phyloP scores from a whole-genome alignment of 345 rosid genomes.

The Hypericum androsaemum region DNA sequence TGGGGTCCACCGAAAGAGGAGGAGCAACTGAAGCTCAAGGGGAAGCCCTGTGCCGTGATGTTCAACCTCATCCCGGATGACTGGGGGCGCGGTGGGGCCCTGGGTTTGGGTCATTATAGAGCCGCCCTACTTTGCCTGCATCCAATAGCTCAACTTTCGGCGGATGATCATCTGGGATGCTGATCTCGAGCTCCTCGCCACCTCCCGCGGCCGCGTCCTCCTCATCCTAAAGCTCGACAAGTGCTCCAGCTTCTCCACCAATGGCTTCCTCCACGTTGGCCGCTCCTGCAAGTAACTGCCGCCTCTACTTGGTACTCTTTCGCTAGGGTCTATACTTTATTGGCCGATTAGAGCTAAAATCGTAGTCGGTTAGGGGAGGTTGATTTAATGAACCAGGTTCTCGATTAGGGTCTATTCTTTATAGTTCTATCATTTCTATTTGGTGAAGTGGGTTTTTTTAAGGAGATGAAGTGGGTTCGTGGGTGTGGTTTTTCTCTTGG shows the following conservation, averaged over 20 bases:
- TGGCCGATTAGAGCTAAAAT: not conserved
- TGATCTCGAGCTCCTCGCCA: no score
- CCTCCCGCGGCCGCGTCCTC: no score
- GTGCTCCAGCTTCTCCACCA: conserved; percentile 81
- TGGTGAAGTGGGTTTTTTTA: no score
- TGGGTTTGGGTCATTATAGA: conserved; percentile 55
- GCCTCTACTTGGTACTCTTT: not conserved
- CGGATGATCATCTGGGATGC: conserved; percentile 76
- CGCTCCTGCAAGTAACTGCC: conserved; percentile 80
- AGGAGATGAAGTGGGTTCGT: no score
- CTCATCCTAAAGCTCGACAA: conserved; percentile 65
- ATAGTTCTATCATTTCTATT: no score
- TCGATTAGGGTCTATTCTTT: no score
- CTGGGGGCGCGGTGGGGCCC: conserved; percentile 80
- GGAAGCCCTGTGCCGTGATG: conserved; percentile 93
- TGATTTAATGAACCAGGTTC: no score
- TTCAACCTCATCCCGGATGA: conserved; percentile 83
- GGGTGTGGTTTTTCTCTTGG: no score
- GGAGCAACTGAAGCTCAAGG: conserved; percentile 72
- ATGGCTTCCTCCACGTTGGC: conserved; percentile 61
- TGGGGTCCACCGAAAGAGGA: no score
- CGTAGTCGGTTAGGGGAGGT: no score
- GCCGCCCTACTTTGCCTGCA: no score
- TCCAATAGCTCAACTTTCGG: conserved; percentile 59
- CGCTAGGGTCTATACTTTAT: not conserved